phyloP scores from a whole-genome alignment of 768 basidiomycete species.

The Mycena venus region DNA sequence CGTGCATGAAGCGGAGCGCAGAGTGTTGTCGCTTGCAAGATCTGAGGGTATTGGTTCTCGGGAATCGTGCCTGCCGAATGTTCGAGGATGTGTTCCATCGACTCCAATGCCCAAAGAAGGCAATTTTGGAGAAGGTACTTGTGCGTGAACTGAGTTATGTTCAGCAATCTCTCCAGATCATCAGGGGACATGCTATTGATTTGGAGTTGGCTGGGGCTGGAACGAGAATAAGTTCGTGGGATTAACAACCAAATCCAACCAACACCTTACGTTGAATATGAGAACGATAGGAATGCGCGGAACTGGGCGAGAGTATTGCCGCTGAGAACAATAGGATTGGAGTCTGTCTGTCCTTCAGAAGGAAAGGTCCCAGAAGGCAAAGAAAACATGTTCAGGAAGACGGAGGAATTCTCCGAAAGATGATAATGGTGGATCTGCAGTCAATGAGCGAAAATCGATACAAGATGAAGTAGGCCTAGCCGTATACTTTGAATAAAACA shows the following conservation, averaged over 20 bases:
- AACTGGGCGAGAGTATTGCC: constrained; percentile 10
- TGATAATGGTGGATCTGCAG: constrained; percentile 21
- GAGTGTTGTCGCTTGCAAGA: background rate
- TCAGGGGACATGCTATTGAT: constrained; percentile 18
- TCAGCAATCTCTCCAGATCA: constrained; percentile 2
- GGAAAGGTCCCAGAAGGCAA: background rate
- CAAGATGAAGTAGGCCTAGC: no score
- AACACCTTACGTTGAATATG: constrained; percentile 6
- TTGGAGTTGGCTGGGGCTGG: constrained; percentile 11
- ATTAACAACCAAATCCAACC: background rate
- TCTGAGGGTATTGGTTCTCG: background rate
- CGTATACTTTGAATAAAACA: constrained; percentile 12
- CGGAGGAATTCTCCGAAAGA: constrained; percentile 2
- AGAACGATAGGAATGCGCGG: constrained; percentile 10
- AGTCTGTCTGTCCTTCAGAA: background rate
- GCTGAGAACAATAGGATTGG: background rate
- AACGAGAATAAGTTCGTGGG: background rate
- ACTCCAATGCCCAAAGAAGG: constrained; percentile 17
- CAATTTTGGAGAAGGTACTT: constrained; percentile 19
- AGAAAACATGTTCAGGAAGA: constrained; percentile 17
- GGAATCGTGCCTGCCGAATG: background rate
- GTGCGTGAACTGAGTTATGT: constrained; percentile 15
- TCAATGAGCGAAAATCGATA: background rate
- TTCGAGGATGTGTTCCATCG: constrained; percentile 12
- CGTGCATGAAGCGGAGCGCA: background rate